phyloP scores from a whole-genome alignment of 2,329 filamentous ascomycete genomes.

The Ascochyta pisi region DNA sequence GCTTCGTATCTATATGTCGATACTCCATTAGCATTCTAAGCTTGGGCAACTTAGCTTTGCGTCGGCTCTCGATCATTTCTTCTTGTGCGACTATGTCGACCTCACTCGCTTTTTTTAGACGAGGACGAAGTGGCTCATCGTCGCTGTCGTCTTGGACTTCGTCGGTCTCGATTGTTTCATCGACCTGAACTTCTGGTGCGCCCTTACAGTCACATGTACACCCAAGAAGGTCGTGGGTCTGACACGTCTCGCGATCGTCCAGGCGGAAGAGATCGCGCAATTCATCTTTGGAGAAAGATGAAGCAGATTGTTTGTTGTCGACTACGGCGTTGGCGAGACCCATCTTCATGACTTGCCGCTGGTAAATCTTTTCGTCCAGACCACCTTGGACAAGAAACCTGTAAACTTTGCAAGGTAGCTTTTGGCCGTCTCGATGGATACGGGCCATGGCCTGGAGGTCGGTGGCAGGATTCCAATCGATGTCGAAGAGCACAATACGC shows the following conservation, averaged over 20 bases:
- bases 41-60: slow-evolving; percentile 50
- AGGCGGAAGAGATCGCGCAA: slow-evolving; percentile 71
- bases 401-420: slow-evolving; percentile 71
- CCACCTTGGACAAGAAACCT: slow-evolving; percentile 71
- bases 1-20: slow-evolving; percentile 56
- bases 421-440: slow-evolving; percentile 76
- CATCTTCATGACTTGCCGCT: slow-evolving; percentile 74
- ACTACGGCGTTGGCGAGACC: slow-evolving; percentile 75
- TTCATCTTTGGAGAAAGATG: slow-evolving; percentile 71
- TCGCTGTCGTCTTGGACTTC: slow-evolving; percentile 34
- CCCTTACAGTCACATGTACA: slow-evolving; percentile 68
- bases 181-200: slow-evolving; percentile 22
- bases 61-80: slow-evolving; percentile 47
- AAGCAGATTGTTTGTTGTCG: slow-evolving; percentile 66
- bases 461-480: slow-evolving; percentile 78
- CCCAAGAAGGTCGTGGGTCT: slow-evolving; percentile 71
- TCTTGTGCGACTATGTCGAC: slow-evolving; percentile 57
- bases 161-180: slow-evolving; percentile 22
- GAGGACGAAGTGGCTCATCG: slow-evolving; percentile 34
- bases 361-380: slow-evolving; percentile 77
- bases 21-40: slow-evolving; percentile 63
- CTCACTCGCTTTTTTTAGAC: slow-evolving; percentile 50
- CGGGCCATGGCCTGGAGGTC: slow-evolving; percentile 78
- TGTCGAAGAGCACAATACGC: slow-evolving; percentile 73
- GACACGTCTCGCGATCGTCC: slow-evolving; percentile 66